Conservation (phyloP, 768 basidiomycete genomes). For the Boletus reticulatus region DNA sequence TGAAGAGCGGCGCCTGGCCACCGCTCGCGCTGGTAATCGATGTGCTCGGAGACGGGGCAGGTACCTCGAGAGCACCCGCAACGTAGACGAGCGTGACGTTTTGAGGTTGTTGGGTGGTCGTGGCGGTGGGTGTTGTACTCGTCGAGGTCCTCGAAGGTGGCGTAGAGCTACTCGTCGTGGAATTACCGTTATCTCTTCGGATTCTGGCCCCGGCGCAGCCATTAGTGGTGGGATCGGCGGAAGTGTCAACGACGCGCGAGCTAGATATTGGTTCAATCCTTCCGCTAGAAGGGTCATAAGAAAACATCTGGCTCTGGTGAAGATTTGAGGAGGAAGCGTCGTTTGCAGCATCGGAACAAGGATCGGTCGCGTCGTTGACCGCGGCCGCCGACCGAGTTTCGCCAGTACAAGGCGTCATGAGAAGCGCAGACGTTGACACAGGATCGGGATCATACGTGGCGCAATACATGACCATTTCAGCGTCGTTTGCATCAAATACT, state of each 20-base stretch:
- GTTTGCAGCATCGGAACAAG: slow-evolving; percentile 7
- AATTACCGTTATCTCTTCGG: slow-evolving; percentile 9
- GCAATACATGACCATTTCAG: slow-evolving; percentile 45
- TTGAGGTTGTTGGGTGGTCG: slow-evolving; percentile 10
- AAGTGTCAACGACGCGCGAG: slow-evolving; percentile 14
- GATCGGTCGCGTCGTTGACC: neutral
- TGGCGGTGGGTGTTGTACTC: slow-evolving; percentile 9
- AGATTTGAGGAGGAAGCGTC: slow-evolving; percentile 5
- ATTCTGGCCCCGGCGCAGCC: slow-evolving; percentile 10
- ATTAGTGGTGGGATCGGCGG: neutral
- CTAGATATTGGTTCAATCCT: slow-evolving; percentile 51
- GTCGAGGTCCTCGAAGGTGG: slow-evolving; percentile 18
- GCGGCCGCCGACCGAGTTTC: neutral
- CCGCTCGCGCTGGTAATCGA: neutral
- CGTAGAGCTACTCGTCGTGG: slow-evolving; percentile 7
- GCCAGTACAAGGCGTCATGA: slow-evolving; percentile 49
- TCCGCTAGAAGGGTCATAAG: slow-evolving; percentile 48
- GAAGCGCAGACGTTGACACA: slow-evolving; percentile 45
- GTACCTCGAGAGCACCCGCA: slow-evolving; percentile 35
- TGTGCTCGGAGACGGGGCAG: slow-evolving; percentile 5
- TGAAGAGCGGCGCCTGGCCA: slow-evolving; percentile 7
- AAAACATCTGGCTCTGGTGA: slow-evolving; percentile 57
- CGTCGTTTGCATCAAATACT: slow-evolving; percentile 39
- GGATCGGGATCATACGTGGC: slow-evolving; percentile 62
- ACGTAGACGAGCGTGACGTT: slow-evolving; percentile 57